phyloP scores from a whole-genome alignment of 192 early-diverging fungal species.

The Chytriomyces confervae region DNA sequence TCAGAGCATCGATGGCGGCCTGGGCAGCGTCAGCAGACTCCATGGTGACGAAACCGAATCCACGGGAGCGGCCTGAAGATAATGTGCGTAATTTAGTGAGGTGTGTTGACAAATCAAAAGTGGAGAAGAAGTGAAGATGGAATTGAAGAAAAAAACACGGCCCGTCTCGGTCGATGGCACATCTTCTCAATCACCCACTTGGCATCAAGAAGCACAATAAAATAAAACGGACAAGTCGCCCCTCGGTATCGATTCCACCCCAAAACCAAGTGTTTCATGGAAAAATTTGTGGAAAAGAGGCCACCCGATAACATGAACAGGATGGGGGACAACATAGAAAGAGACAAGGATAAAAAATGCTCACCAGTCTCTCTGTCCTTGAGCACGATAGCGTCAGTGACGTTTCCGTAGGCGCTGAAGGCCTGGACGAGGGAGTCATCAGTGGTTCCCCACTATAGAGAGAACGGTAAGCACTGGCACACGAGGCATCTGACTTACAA shows the following conservation, averaged over 20 bases:
- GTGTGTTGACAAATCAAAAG: neutral
- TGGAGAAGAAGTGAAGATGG: neutral
- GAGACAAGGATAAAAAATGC: neutral
- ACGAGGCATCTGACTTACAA: neutral
- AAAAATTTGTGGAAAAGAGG: neutral
- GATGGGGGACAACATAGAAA: neutral
- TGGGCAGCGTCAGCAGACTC: constrained; percentile 43
- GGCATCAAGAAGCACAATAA: neutral
- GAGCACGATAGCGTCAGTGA: constrained; percentile 71
- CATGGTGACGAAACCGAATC: constrained; percentile 87
- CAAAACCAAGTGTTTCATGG: neutral
- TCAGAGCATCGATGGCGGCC: constrained; percentile 67
- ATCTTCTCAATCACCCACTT: neutral
- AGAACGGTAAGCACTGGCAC: neutral
- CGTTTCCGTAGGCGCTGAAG: constrained; percentile 68
- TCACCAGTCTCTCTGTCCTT: constrained; percentile 78
- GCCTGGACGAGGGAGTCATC: constrained; percentile 62
- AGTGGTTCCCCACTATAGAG: constrained; percentile 69
- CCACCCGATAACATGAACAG: no score
- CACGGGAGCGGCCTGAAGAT: constrained; percentile 74
- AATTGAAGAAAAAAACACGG: neutral
- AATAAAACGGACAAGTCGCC: neutral
- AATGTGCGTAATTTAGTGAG: neutral
- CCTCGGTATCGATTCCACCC: neutral
- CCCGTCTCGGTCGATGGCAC: neutral